Conservation (phyloP, 148 eudicot species). For the Chenopodium album region DNA sequence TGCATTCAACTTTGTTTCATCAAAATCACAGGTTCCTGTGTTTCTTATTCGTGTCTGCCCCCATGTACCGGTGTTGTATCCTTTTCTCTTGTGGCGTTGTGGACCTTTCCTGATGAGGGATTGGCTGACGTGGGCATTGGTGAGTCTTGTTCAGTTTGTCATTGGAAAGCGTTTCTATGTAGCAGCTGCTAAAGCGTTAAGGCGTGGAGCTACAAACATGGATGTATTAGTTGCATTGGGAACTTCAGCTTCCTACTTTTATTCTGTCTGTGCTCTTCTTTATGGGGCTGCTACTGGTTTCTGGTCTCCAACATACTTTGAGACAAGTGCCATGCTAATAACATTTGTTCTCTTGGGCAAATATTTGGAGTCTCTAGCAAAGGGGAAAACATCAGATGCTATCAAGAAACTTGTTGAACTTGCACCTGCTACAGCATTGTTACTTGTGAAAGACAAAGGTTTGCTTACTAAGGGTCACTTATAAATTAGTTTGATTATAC, state of each 20-base stretch:
- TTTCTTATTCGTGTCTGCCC: slow-evolving; percentile 86
- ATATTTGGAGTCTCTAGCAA: slow-evolving; percentile 86
- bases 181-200: slow-evolving; percentile 90
- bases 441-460: slow-evolving; percentile 84
- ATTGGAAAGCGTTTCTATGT: slow-evolving; percentile 93
- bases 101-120: slow-evolving; percentile 97
- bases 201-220: slow-evolving; percentile 94
- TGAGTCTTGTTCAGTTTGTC: slow-evolving; percentile 78
- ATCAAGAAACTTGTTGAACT: slow-evolving; percentile 92
- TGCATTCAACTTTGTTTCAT: neutral
- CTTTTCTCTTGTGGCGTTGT: slow-evolving; percentile 76
- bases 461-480: neutral
- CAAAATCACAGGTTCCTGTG: slow-evolving; percentile 67
- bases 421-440: slow-evolving; percentile 84
- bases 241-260: slow-evolving; percentile 91
- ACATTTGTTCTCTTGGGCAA: slow-evolving; percentile 94
- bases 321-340: slow-evolving; percentile 94
- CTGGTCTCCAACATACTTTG: slow-evolving; percentile 93
- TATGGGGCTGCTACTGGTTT: slow-evolving; percentile 92
- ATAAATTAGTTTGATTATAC: neutral
- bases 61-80: slow-evolving; percentile 76
- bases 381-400: slow-evolving; percentile 97
- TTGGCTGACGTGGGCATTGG: slow-evolving; percentile 90
- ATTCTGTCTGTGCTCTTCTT: slow-evolving; percentile 83
- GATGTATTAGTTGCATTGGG: slow-evolving; percentile 96